Base-by-base conservation (phyloP, 768 basidiomycete genomes). In the Gyrodon lividus region DNA sequence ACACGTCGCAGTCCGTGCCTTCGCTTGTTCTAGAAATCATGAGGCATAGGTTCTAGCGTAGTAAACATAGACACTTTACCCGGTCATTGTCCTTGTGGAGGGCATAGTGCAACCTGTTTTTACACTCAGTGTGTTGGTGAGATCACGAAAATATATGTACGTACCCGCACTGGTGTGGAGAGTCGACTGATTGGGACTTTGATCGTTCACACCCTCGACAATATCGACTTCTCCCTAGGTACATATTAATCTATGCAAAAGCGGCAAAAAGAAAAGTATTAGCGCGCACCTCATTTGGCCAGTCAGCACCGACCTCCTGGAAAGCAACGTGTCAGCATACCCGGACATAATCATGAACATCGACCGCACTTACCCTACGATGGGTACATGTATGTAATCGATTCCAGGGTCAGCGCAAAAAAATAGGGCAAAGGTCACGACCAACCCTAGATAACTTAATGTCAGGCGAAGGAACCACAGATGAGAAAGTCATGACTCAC, bases 171-270 rank as follows among this genome's bases (percentile, higher is more conserved):
- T 57, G 1, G 62, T 68, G 45, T 72, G 71, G 13, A 73, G 45
- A n/a, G 65, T 69, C 10, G 64, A 60, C 19, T 57, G 54, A 43
- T 72, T 66, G 2, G 71, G 68, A 4, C 35, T 14, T n/a, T 47
- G 14, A 43, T 60, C 31, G 38, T 72, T 72, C 48, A 67, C 66
- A 6, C 70, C 70, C 35, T 72, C 70, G 2, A 71, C 14, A 12
- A 70, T 69, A 51, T 70, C 69, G 2, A 68, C 54, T 52, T 68
- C 67, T 1, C 68, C 66, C 67, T 70, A 40, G 26, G 26, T 0
- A 12, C 16, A 20, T 22, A 24, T 30, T 4, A 37, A 9, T 0
- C 3, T 53, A 12, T 37, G 31, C 20, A 2, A 9, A 12, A 20
- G 7, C 5, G 8, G 31, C 28, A 1, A 33, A 4, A 5, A 9